Conservation (phyloP, 2,329 filamentous ascomycete species). For the Aspergillus puulaauensis region DNA sequence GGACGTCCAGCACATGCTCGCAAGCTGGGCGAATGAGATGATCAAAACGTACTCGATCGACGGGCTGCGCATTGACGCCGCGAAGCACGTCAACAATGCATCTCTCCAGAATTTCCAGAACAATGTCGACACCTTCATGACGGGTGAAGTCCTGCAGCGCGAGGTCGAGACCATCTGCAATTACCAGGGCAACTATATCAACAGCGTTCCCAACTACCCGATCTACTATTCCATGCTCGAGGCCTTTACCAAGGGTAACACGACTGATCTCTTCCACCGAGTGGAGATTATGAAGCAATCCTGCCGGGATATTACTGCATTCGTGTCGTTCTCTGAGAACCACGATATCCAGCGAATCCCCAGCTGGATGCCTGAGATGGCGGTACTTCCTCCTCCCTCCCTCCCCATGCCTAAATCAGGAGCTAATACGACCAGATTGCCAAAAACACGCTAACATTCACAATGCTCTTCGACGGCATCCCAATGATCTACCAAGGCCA, state of each 20-base stretch:
- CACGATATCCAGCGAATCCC: slow-evolving; percentile 59
- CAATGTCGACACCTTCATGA: slow-evolving; percentile 42
- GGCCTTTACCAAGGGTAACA: slow-evolving; percentile 34
- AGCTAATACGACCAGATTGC: slow-evolving; percentile 39
- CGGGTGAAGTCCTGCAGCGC: slow-evolving; percentile 47
- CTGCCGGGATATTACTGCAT: slow-evolving; percentile 43
- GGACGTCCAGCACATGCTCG: slow-evolving; percentile 40
- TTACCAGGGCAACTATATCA: slow-evolving; percentile 40
- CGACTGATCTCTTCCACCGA: slow-evolving; percentile 25
- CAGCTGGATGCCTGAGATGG: slow-evolving; percentile 51
- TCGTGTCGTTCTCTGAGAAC: slow-evolving; percentile 59
- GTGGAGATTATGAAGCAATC: slow-evolving; percentile 23
- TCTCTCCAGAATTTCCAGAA: slow-evolving; percentile 43
- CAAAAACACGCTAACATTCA: slow-evolving; percentile 62
- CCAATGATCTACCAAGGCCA: slow-evolving; percentile 66
- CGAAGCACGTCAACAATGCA: slow-evolving; percentile 44
- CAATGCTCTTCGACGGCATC: slow-evolving; percentile 61
- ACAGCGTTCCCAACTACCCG: slow-evolving; percentile 50
- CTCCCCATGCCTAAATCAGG: no score
- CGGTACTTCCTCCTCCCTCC: slow-evolving; percentile 1
- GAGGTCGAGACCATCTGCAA: slow-evolving; percentile 39
- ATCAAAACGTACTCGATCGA: slow-evolving; percentile 49
- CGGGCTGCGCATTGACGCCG: slow-evolving; percentile 52
- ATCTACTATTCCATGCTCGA: slow-evolving; percentile 37
- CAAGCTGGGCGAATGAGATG: slow-evolving; percentile 41